These are phyloP conservation scores for Salix viminalis DNA, from an alignment of 345 rosid genomes.

Conservation along the genomic window DNA sequence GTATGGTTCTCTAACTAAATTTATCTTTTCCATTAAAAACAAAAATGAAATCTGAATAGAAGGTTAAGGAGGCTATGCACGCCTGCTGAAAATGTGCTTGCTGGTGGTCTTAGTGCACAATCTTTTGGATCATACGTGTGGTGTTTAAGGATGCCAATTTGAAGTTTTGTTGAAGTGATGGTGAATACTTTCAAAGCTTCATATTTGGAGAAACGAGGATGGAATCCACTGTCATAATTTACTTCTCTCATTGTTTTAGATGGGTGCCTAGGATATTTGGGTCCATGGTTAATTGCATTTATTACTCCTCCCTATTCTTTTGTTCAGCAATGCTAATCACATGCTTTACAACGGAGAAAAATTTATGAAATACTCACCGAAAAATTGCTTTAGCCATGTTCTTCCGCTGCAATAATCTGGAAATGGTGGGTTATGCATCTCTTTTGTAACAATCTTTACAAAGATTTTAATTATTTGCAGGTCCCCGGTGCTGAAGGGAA, in stretches of 20 bases:
- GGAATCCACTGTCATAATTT: not conserved
- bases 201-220: not conserved
- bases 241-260: not conserved
- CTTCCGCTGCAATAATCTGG: not conserved
- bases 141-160: not conserved
- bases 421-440: not conserved
- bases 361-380: not conserved
- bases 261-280: not conserved
- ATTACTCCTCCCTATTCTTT: not conserved
- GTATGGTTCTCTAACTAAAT: constrained; percentile 40
- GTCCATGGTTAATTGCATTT: not conserved
- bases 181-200: not conserved
- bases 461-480: constrained; percentile 31
- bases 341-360: not conserved
- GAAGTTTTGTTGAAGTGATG: not conserved
- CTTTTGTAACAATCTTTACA: not conserved
- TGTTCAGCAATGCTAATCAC: not conserved
- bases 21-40: not conserved
- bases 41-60: not conserved
- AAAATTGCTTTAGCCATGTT: not conserved
- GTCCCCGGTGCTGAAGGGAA: constrained; percentile 92
- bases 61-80: not conserved
- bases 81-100: not conserved
- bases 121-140: not conserved
- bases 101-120: not conserved